These are phyloP conservation scores for Beverwykella pulmonaria DNA, from an alignment of 495 filamentous ascomycete species.

Conservation along the genomic window DNA sequence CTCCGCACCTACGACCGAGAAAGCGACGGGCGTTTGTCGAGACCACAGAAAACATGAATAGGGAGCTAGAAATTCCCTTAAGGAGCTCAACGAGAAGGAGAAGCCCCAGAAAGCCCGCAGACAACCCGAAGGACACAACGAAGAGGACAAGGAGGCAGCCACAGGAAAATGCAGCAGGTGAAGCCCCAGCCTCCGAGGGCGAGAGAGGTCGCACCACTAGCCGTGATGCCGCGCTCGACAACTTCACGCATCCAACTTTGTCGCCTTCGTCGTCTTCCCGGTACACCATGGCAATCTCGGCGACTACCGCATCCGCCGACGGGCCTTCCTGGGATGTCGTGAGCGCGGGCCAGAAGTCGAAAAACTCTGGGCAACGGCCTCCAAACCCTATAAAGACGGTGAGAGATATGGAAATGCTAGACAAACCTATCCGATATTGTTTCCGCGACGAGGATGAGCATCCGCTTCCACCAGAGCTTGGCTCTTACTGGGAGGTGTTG, in stretches of 20 bases:
- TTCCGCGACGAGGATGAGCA: background rate
- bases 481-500: conserved; percentile 1
- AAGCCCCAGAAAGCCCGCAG: conserved; percentile 7
- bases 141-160: background rate
- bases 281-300: conserved; percentile 9
- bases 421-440: conserved; percentile 10
- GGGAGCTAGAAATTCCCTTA: conserved; percentile 1
- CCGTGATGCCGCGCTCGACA: conserved; percentile 7
- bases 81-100: conserved; percentile 2
- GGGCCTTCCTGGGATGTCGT: conserved; percentile 7
- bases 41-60: conserved; percentile 5
- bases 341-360: conserved; percentile 11
- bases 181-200: conserved; percentile 4
- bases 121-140: background rate
- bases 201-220: conserved; percentile 10
- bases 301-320: conserved; percentile 11
- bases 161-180: conserved; percentile 4
- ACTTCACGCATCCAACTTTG: conserved; percentile 8
- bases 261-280: conserved; percentile 11
- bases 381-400: conserved; percentile 11
- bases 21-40: conserved; percentile 13
- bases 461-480: conserved; percentile 1
- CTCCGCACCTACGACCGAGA: conserved; percentile 4
- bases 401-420: conserved; percentile 10
- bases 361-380: conserved; percentile 3